Conservation (phyloP, 352 stramenopile genomes). For the Pythium chondricola region DNA sequence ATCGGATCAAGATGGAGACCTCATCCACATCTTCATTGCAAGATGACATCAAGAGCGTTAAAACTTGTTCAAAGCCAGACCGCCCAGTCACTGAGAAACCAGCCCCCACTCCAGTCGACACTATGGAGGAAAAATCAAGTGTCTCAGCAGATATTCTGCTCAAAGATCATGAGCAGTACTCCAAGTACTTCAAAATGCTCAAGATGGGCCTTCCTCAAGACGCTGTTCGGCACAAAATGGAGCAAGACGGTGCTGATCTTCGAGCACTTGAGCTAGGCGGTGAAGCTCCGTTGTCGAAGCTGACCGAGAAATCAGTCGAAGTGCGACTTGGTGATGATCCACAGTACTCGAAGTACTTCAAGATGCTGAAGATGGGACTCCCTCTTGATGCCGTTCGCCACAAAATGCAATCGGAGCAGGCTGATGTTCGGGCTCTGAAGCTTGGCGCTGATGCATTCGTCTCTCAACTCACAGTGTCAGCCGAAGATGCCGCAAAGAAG, state of each 20-base stretch:
- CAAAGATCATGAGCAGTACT: constrained; percentile 59
- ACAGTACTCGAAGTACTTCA: constrained; percentile 85
- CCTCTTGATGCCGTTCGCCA: constrained; percentile 76
- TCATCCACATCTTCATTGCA: constrained; percentile 30
- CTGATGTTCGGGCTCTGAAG: constrained; percentile 53
- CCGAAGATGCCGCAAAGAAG: constrained; percentile 1
- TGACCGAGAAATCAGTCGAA: constrained; percentile 19
- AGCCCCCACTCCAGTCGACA: neutral
- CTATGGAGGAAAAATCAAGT: neutral
- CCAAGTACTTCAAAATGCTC: constrained; percentile 94
- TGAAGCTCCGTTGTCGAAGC: constrained; percentile 27
- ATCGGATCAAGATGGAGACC: constrained; percentile 27
- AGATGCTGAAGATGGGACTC: constrained; percentile 92
- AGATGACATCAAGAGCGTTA: constrained; percentile 60
- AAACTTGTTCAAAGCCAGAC: constrained; percentile 6
- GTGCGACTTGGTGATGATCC: constrained; percentile 52
- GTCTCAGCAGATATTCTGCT: constrained; percentile 14
- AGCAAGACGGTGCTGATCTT: constrained; percentile 31
- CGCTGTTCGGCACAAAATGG: constrained; percentile 86
- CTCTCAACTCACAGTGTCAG: constrained; percentile 24
- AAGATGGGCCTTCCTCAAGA: constrained; percentile 83
- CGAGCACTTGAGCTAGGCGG: constrained; percentile 30
- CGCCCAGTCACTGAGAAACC: constrained; percentile 3
- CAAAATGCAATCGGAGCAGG: constrained; percentile 60
- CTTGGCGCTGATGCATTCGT: constrained; percentile 53